A percentile compares a stretch with the other conserved stretches of the same genome.
Evolutionary conservation across 2,329 filamentous ascomycete genomes (phyloP).

Genomic region (Dothidotthia symphoricarpi): DNA sequence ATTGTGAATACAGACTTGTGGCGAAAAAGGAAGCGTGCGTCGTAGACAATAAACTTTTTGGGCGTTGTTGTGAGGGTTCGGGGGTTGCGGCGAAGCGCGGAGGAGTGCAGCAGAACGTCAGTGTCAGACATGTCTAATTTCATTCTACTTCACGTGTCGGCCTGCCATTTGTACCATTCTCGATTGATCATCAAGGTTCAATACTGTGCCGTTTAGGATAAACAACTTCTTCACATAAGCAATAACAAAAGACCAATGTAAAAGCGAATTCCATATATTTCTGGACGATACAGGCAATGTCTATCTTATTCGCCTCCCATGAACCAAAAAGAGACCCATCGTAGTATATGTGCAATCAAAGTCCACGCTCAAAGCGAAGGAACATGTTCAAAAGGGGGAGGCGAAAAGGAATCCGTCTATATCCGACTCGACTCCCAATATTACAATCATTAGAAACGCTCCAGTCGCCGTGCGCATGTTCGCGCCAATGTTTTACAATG

Average conservation of each 20-base stretch:
- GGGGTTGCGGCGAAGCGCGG: constrained; percentile 27
- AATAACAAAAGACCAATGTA: background rate
- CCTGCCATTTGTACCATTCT: too few species aligned
- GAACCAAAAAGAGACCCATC: constrained; percentile 32
- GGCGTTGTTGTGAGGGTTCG: constrained; percentile 12
- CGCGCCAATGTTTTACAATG: constrained; percentile 42
- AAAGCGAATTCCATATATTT: constrained; percentile 32
- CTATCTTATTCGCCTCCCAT: constrained; percentile 39
- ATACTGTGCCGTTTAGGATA: too few species aligned
- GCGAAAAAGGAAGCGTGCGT: background rate
- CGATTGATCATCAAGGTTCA: too few species aligned
- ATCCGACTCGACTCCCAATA: constrained; percentile 36
- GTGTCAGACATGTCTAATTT: constrained; percentile 9
- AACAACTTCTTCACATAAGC: too few species aligned
- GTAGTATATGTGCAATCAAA: constrained; percentile 40
- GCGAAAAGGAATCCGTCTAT: constrained; percentile 26
- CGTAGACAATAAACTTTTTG: background rate
- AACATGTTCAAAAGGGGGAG: constrained; percentile 26
- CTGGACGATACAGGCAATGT: constrained; percentile 38
- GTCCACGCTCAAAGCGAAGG: constrained; percentile 21
- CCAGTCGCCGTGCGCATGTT: constrained; percentile 34
- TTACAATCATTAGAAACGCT: constrained; percentile 42
- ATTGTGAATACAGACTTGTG: constrained; percentile 37
- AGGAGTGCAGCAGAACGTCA: constrained; percentile 14
- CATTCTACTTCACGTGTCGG: constrained; percentile 12